Base-by-base conservation (phyloP, 2,329 filamentous ascomycete genomes). In the Colletotrichum trifolii region DNA sequence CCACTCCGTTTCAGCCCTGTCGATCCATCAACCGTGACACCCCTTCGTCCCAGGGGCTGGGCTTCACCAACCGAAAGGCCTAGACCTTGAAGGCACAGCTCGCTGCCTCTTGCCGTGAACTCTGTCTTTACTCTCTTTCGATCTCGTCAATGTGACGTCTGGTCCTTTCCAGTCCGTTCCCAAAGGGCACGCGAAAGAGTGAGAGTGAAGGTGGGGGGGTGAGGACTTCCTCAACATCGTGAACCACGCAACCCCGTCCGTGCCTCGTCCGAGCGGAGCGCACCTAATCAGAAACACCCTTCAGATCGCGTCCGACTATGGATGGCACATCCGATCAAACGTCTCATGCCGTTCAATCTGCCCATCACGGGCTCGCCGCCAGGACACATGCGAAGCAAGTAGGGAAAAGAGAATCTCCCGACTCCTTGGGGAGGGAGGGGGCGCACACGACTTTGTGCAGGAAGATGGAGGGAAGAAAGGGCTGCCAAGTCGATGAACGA, bases 301-400 rank as follows among this genome's bases (percentile, higher is more conserved):
- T 42, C 35, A 54, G 38, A 52, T 40, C 39, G 53, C 10, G 25
- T 43, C 35, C 42, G 36, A 59, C 50, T 55, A 58, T 65, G 61
- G 61, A 60, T 56, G 64, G 45, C 47, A 56, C 55, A 61, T 60
- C 61, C 43, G 64, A 67, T 67, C 55, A 65, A 55, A 60, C 60
- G 60, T 65, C 54, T 64, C 53, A 56, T 55, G 40, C 43, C 25
- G 43, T 17, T 46, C 4, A 10, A 17, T 46, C 43, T 46, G 43
- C 15, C n/a, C 25, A 25, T 25, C 25, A 25, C 25, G 25, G 25
- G 25, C 25, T 25, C 25, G 25, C 25, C 25, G 25, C 25, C 25
- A 25, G 25, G 25, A 25, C 25, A 25, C 25, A 25, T 4, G 25
- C 25, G 25, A 25, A 2, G 25, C 3, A 25, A 25, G 4, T 3